These are phyloP conservation scores for Flaveria ramosissima DNA, from an alignment of 129 eudicot species.

Conservation along the genomic window DNA sequence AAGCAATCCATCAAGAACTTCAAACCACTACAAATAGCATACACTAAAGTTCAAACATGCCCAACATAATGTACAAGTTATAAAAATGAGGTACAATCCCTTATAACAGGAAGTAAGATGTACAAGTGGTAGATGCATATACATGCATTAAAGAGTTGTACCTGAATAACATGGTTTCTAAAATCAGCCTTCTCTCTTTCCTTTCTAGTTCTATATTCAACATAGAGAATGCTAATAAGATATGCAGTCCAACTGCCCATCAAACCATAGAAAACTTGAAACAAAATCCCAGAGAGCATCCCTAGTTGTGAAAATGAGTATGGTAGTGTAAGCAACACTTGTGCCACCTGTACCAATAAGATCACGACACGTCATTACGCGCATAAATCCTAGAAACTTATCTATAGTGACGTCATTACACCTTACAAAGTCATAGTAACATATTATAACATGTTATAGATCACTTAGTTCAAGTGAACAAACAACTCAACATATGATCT, in stretches of 20 bases:
- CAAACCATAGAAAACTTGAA: conserved; percentile 88
- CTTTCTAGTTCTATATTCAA: conserved; percentile 93
- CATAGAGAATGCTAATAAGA: conserved; percentile 84
- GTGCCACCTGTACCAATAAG: conserved; percentile 71
- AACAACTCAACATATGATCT: background rate
- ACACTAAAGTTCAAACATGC: background rate
- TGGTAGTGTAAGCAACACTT: conserved; percentile 92
- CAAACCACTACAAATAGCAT: conserved; percentile 73
- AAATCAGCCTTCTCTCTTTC: conserved; percentile 95
- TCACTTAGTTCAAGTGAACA: background rate
- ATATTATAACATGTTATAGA: background rate
- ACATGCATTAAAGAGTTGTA: conserved; percentile 36
- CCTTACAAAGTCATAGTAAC: background rate
- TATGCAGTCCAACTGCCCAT: conserved; percentile 99
- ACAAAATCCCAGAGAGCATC: conserved; percentile 76
- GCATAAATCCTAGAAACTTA: background rate
- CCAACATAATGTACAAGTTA: background rate
- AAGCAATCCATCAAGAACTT: conserved; percentile 97
- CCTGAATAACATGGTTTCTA: conserved; percentile 98
- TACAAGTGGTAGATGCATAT: conserved; percentile 24
- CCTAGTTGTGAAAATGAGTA: conserved; percentile 99
- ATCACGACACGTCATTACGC: background rate
- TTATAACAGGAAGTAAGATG: background rate
- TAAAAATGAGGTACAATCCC: background rate
- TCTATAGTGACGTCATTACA: background rate